Evolutionary conservation across 2,329 filamentous ascomycete species (phyloP), one percentile per base, ranked within the genome.

Genomic region (Cadophora luteo-olivacea): DNA sequence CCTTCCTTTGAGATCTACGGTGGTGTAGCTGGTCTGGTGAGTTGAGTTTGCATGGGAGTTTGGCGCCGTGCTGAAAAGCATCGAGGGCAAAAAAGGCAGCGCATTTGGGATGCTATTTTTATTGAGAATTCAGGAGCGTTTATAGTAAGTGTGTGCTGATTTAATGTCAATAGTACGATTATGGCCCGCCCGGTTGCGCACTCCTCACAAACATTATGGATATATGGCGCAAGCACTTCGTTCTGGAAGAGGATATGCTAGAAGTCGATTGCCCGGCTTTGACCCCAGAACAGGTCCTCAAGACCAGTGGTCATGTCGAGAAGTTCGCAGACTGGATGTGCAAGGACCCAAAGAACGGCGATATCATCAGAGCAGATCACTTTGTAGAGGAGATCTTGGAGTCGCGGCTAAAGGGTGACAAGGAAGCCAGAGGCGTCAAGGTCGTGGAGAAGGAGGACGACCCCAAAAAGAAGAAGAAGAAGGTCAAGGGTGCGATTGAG

Each of bases 261-360:
- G 89, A 91, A 80, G 84, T 92, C 67, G 90, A 92, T 78, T 97
- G 93, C 83, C 96, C 92, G 49, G 96, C 95, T 82, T 82, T 99
- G 78, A 99, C 96, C 51, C 96, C 96, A 41, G 89, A 96, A 77
- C 92, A 96, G 60, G 93, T 99, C 48, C 88, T 99, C 78, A 97
- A 98, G 87, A 97, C 95, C 65, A 92, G 89, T 80, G 96, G 96
- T 72, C 96, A 99, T 83, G 96, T 98, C 73, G 95, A 97, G 81
- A 97, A 97, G 82, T 98, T 98, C 67, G 77, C 76, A 16, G 95
- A 98, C 81, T 98, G 92, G 93, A 97, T 98, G 94, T 97, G 93
- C 89, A 97, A 97, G 82, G 96, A 99, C 81, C 93, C 95, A 72
- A 97, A 97, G 86, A 97, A 91, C 77, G 96, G 96, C 79, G 96